Evolutionary conservation across 2,329 filamentous ascomycete species (phyloP), one percentile per base, ranked within the genome.

Genomic region (Claviceps sp.): DNA sequence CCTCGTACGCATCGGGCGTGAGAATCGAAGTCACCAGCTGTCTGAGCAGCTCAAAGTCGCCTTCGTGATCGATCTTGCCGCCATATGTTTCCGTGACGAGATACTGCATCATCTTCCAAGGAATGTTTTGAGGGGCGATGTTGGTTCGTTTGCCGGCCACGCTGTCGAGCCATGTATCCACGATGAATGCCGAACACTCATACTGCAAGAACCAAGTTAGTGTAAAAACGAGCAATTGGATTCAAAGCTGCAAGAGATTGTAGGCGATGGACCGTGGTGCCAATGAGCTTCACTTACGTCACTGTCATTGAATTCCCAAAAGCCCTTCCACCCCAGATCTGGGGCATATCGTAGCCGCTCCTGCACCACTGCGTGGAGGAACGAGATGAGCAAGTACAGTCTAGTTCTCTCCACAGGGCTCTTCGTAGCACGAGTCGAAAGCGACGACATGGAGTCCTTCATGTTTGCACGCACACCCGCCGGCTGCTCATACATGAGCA

Each of bases 261-360:
- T 4, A 11, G 30, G 9, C 9, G 22, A 50, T 57, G 52, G 47
- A 53, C 55, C 45, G 43, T 45, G 11, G 16, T 38, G 16, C 13
- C 44, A 14, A 30, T 1, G 11, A 5, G 24, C 14, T 37, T 5
- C 34, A 55, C 87, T 86, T 80, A 94, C 88, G 70, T 98, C 93
- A 60, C 90, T 95, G 69, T 98, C 94, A 65, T 98, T 98, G 69
- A 98, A 98, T 70, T 98, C 94, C 93, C 94, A 98, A 77, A 96
- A 95, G 51, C 89, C 88, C 73, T 95, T 96, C 93, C 93, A 98
- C 55, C 93, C 93, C 52, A 98, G 74, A 53, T 79, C 91, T 0
- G 93, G 94, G 24, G 91, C 90, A 66, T 98, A 98, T 56, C 93
- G 85, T 56, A 98, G 74, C 60, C 94, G 79, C 68, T 98, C 93